Conservation (phyloP, 495 filamentous ascomycete genomes). For the Chaetomium cochliodes region DNA sequence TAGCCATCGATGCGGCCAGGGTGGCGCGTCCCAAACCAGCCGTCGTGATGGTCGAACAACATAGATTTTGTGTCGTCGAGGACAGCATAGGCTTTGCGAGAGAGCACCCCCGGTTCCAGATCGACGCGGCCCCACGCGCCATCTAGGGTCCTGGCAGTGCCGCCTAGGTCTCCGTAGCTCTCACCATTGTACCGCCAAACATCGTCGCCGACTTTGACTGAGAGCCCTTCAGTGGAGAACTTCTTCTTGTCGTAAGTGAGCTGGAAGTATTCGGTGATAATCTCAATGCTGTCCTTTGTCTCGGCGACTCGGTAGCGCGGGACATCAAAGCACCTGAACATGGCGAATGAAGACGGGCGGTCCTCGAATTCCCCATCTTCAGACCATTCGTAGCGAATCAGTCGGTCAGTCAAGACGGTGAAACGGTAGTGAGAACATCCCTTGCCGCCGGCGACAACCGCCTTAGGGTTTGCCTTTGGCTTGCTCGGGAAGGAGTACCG, state of each 20-base stretch:
- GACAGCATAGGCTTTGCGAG: conserved; percentile 45
- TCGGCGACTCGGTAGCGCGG: conserved; percentile 50
- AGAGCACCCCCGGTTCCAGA: conserved; percentile 51
- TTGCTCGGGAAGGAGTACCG: conserved; percentile 47
- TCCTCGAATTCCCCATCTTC: conserved; percentile 56
- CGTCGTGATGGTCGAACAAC: conserved; percentile 53
- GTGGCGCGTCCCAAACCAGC: conserved; percentile 46
- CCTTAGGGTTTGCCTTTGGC: conserved; percentile 47
- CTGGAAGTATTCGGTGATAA: conserved; percentile 52
- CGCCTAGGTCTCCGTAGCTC: conserved; percentile 47
- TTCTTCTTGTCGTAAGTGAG: conserved; percentile 52
- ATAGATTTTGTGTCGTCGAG: conserved; percentile 58
- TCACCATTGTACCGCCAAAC: conserved; percentile 51
- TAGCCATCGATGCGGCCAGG: conserved; percentile 56
- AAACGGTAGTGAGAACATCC: conserved; percentile 49
- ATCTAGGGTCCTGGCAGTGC: conserved; percentile 57
- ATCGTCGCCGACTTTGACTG: conserved; percentile 37
- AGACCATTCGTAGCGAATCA: conserved; percentile 60
- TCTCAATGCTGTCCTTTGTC: conserved; percentile 41
- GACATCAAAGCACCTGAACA: conserved; percentile 49
- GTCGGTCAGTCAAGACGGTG: conserved; percentile 51
- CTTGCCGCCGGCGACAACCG: conserved; percentile 45
- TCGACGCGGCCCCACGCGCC: conserved; percentile 48
- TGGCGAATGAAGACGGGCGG: conserved; percentile 55
- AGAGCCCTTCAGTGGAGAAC: conserved; percentile 49